These are phyloP conservation scores for Steccherinum ochraceum DNA, from an alignment of 768 basidiomycete species.

Conservation along the genomic window DNA sequence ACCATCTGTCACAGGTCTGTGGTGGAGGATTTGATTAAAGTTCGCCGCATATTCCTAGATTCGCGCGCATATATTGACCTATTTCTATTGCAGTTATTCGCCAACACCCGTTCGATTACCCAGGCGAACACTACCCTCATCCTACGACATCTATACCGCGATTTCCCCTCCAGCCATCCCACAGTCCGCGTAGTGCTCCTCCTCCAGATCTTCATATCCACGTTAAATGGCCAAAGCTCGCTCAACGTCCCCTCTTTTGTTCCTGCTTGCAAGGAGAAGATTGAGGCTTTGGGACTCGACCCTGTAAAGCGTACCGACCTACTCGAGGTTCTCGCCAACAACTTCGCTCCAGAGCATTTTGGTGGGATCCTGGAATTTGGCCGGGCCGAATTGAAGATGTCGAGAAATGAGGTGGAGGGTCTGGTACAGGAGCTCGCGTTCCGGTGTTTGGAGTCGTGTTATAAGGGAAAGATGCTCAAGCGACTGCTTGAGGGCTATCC, in stretches of 20 bases:
- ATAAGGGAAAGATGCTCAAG: conserved; percentile 65
- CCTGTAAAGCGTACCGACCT: conserved; percentile 57
- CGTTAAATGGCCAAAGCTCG: conserved; percentile 3
- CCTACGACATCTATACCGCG: conserved; percentile 55
- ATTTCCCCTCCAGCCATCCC: conserved; percentile 58
- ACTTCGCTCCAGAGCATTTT: conserved; percentile 58
- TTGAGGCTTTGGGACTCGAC: conserved; percentile 48
- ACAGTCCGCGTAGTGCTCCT: conserved; percentile 67
- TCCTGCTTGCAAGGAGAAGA: conserved; percentile 30
- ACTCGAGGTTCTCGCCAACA: conserved; percentile 56
- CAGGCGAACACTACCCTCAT: conserved; percentile 39
- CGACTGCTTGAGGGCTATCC: conserved; percentile 45
- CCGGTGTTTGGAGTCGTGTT: conserved; percentile 54
- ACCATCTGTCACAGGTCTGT: conserved; percentile 31
- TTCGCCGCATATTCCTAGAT: conserved; percentile 18
- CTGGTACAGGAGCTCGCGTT: conserved; percentile 56
- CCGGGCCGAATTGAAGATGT: conserved; percentile 36
- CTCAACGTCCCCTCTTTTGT: conserved; percentile 7
- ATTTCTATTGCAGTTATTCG: conserved; percentile 49
- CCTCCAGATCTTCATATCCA: conserved; percentile 52
- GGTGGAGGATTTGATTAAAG: conserved; percentile 65
- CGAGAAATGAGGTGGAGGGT: conserved; percentile 31
- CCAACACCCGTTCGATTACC: conserved; percentile 62
- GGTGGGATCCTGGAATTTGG: conserved; percentile 48
- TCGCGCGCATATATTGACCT: neutral